phyloP scores from a whole-genome alignment of 2,329 filamentous ascomycete species.

The Helminthosporium solani region DNA sequence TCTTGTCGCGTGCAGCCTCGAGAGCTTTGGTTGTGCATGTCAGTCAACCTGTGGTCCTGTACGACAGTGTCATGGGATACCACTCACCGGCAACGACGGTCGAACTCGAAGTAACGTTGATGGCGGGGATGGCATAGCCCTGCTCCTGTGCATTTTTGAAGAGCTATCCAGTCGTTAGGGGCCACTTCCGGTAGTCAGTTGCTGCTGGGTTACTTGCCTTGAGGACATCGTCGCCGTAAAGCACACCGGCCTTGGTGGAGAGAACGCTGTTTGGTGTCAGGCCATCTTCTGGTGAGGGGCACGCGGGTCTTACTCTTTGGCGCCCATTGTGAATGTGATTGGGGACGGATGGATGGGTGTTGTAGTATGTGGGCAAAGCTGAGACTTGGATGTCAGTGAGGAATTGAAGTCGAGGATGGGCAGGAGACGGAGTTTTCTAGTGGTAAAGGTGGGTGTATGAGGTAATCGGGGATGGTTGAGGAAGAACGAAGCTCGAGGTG shows the following conservation, averaged over 20 bases:
- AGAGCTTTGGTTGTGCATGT: constrained; percentile 65
- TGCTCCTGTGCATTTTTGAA: constrained; percentile 90
- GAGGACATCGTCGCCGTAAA: constrained; percentile 66
- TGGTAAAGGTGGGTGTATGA: constrained; percentile 3
- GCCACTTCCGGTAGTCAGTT: neutral
- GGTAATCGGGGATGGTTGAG: constrained; percentile 17
- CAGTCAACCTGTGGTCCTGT: neutral
- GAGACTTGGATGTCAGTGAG: neutral
- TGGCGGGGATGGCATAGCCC: constrained; percentile 48
- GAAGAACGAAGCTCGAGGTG: constrained; percentile 14
- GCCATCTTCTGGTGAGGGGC: neutral
- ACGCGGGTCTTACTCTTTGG: constrained; percentile 15
- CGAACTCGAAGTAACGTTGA: constrained; percentile 77
- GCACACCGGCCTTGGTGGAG: constrained; percentile 61
- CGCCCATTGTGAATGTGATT: constrained; percentile 25
- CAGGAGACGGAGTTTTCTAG: neutral
- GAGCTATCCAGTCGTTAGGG: constrained; percentile 49
- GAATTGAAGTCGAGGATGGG: neutral
- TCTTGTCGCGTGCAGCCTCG: constrained; percentile 90
- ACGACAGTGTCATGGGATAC: neutral
- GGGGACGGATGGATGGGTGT: no score
- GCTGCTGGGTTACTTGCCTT: constrained; percentile 3
- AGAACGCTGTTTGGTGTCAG: constrained; percentile 42
- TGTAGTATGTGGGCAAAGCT: neutral
- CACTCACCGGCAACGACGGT: constrained; percentile 73